Percentiles rank a stretch among this genome's conserved stretches.
phyloP scores from a whole-genome alignment of 1,284 basidiomycete genomes.

The Megacollybia platyphylla region DNA sequence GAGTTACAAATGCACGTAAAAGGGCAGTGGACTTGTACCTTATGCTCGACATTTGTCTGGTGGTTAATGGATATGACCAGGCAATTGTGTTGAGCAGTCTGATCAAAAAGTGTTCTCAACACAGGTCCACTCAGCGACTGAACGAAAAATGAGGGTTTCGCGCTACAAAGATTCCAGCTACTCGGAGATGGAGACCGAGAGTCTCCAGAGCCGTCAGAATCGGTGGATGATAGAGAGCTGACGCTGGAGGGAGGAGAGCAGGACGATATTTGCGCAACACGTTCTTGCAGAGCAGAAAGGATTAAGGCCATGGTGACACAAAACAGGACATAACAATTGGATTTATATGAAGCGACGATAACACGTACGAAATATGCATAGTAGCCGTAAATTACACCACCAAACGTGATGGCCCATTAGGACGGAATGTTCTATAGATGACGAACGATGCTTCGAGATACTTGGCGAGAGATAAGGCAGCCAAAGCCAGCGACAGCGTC shows the following conservation, averaged over 20 bases:
- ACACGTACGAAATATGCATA: slow-evolving; percentile 1
- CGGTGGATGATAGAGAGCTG: neutral
- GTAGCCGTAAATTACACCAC: neutral
- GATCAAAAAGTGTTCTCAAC: slow-evolving; percentile 17
- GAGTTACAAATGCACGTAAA: neutral
- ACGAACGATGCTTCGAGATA: too few relatives aligned
- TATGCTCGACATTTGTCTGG: too few relatives aligned
- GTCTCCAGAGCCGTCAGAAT: slow-evolving; percentile 8
- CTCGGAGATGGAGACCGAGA: slow-evolving; percentile 15
- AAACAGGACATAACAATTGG: neutral
- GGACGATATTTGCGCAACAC: neutral
- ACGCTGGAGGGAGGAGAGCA: neutral
- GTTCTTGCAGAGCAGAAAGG: neutral
- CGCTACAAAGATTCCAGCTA: slow-evolving; percentile 12
- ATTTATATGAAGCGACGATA: neutral
- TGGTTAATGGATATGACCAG: slow-evolving; percentile 17
- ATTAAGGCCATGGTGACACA: neutral
- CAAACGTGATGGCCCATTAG: neutral
- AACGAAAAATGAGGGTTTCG: too few relatives aligned
- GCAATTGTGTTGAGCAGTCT: slow-evolving; percentile 14
- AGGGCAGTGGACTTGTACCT: too few relatives aligned
- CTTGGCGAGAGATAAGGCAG: too few relatives aligned
- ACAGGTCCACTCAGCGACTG: slow-evolving; percentile 9
- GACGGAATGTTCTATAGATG: too few relatives aligned
- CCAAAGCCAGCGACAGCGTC: too few relatives aligned